Base-by-base conservation (phyloP, 2,329 filamentous ascomycete species). In the Aspergillus piperis region DNA sequence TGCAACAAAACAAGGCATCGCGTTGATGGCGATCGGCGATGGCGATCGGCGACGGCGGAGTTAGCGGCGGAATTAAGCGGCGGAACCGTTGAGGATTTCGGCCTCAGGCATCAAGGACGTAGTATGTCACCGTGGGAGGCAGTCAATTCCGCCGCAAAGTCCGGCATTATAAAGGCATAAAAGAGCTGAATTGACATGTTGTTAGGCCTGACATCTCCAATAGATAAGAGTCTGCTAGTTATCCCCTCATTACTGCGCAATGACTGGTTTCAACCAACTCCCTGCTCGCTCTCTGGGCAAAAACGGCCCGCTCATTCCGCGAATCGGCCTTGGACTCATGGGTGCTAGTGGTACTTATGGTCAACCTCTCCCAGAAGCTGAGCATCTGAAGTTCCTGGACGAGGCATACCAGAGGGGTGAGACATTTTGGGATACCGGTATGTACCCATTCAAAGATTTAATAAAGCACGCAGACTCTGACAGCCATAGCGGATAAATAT, bases 371-470 rank as follows among this genome's bases (percentile, higher is more conserved):
- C 59, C 71, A 3, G 78, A 84, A 13, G 71, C 78, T 49, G 78
- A 81, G n/a, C 76, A 76, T 3, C 70, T 83, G 10, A 70, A 70
- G 0, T 49, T 84, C 0, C 74, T 83, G 0, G 80, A 83, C 61
- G 74, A 77, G 7, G 79, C 81, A 3, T 71, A 77, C 13, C 75
- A 80, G 42, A 62, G 77, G 3, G 81, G 81, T 1, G 71, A 71
- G 23, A 75, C 73, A 1, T 78, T 79, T 57, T 82, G 80, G 79
- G 79, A 82, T 59, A 77, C 73, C 8, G 69, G 76, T 59, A 67
- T 54, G 69, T 27, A 44, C 57, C 49, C n/a, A 0, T 11, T 8
- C 25, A 27, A 8, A 3, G 3, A 23, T 8, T 13, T 19, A 1
- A 36, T 6, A 36, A 36, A 11, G 2, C 23, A 17, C 6, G 11